Base-by-base conservation (phyloP, 2,329 filamentous ascomycete species). In the Trichoderma sp. region DNA sequence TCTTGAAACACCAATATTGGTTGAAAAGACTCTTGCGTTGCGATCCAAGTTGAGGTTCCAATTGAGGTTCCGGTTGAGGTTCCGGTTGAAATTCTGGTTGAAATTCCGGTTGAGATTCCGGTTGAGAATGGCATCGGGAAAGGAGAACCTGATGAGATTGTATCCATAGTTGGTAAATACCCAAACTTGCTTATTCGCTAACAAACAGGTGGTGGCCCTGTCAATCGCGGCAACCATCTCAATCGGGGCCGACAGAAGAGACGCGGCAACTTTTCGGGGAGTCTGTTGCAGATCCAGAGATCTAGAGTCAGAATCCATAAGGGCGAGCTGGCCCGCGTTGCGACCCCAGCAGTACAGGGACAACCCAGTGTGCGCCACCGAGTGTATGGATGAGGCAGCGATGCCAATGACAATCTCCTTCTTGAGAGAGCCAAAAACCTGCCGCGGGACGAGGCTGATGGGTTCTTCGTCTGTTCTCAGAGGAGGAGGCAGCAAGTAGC, bases 131-230 rank as follows among this genome's bases (percentile, higher is more conserved):
- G 87, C 86, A 71, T 94, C 91, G 1, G 83, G 81, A 37, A 92
- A 82, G 0, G 93, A 92, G 70, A 98, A 97, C 54, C 88, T 89
- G 65, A 98, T 84, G 71, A 93, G 92, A n/a, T 93, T 93, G 76
- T 97, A 98, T 5, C 94, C 94, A 74, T 97, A 98, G 72, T 96
- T 96, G 1, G 93, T 94, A 73, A 99, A 97, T 0, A 99, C 90
- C 84, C 92, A 96, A 10, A 98, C 93, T 22, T 93, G 93, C 72
- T 92, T 89, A 72, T 93, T 97, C 58, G 93, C 90, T 3, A 99
- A 85, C 32, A 99, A 81, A 70, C 93, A 91, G 1, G 90, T 90
- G 0, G 95, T 97, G 7, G 95, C 95, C 71, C 90, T 90, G 75
- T 98, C 94, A 68, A 96, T 97, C 4, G 94, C 94, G 0, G 92